phyloP scores from a whole-genome alignment of 768 basidiomycete species.

The Boletus insuetus region DNA sequence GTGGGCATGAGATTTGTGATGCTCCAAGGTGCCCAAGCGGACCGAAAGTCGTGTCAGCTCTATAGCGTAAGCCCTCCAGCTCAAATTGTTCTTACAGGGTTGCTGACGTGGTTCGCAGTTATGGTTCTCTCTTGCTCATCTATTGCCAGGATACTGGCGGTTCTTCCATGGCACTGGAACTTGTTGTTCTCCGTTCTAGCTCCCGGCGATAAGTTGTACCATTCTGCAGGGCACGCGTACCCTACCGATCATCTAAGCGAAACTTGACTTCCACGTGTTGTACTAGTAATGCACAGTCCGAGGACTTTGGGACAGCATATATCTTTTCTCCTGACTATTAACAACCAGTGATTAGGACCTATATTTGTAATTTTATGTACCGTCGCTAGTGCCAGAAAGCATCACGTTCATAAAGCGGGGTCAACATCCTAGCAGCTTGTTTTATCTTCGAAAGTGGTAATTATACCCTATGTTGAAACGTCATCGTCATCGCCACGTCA shows the following conservation, averaged over 20 bases:
- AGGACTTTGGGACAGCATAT: neutral
- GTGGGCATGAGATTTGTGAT: slow-evolving; percentile 29
- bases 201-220: slow-evolving; percentile 6
- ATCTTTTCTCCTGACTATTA: neutral
- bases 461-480: too few species aligned
- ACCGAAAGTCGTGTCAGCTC: slow-evolving; percentile 28
- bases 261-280: slow-evolving; percentile 2
- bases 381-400: neutral
- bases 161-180: slow-evolving; percentile 17
- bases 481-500: too few species aligned
- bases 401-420: neutral
- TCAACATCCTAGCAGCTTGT: neutral
- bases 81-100: neutral
- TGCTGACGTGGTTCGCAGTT: slow-evolving; percentile 14
- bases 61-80: slow-evolving; percentile 26
- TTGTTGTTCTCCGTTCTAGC: slow-evolving; percentile 9
- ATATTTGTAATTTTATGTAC: neutral
- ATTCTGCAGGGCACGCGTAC: slow-evolving; percentile 7
- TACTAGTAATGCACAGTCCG: slow-evolving; percentile 1
- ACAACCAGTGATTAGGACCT: neutral
- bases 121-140: slow-evolving; percentile 33
- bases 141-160: slow-evolving; percentile 32
- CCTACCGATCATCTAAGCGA: neutral
- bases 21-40: slow-evolving; percentile 20
- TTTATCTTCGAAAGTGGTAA: too few species aligned